Evolutionary conservation across 1,284 basidiomycete species (phyloP).

Genomic region (Ganoderma multipileum): DNA sequence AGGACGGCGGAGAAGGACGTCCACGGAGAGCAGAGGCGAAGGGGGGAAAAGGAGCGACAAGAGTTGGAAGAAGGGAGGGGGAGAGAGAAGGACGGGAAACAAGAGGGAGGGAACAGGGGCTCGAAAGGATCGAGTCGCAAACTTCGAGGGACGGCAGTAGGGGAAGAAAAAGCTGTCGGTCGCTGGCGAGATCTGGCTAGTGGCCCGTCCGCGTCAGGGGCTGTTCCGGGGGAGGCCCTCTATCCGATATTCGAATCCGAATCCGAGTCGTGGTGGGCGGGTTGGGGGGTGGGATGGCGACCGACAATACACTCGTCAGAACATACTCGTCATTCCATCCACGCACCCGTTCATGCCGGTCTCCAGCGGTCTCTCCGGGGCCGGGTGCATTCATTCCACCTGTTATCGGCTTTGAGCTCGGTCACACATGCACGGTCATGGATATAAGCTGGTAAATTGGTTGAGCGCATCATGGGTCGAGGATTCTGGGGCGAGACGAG

Average conservation of each 20-base stretch:
- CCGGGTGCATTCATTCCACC: neutral
- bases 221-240: neutral
- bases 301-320: neutral
- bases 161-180: neutral
- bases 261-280: neutral
- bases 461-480: neutral
- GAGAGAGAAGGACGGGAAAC: neutral
- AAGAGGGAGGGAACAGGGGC: neutral
- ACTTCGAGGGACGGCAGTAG: neutral
- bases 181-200: neutral
- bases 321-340: neutral
- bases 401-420: neutral
- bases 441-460: neutral
- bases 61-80: slow-evolving; percentile 3
- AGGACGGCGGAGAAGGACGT: neutral
- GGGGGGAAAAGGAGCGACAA: neutral
- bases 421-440: neutral
- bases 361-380: neutral
- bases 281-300: neutral
- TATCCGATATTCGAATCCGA: neutral
- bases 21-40: neutral
- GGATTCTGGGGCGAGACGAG: neutral
- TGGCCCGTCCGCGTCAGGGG: neutral
- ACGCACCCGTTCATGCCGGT: neutral
- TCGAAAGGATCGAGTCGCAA: neutral